Evolutionary conservation across 768 basidiomycete genomes (phyloP).

Genomic region (Termitomyces sp.): DNA sequence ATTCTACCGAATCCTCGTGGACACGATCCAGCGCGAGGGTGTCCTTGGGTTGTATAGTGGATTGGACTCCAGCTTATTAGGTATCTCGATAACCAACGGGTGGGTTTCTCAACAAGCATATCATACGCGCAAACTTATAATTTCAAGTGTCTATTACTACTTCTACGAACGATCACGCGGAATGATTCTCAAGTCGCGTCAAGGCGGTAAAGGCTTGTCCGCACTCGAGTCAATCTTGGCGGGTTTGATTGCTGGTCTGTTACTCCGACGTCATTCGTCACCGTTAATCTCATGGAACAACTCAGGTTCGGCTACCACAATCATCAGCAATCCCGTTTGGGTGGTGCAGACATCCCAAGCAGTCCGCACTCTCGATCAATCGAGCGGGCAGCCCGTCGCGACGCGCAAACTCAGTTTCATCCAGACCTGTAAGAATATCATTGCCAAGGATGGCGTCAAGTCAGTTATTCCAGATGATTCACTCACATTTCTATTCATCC

Average conservation of each 20-base stretch:
- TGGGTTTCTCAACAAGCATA: constrained; percentile 22
- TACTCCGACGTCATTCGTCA: neutral
- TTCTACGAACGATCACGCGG: constrained; percentile 75
- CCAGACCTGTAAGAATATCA: constrained; percentile 63
- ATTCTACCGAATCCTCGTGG: constrained; percentile 57
- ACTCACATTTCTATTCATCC: neutral
- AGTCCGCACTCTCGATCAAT: constrained; percentile 45
- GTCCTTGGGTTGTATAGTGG: constrained; percentile 83
- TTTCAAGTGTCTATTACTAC: constrained; percentile 81
- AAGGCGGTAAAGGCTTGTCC: constrained; percentile 62
- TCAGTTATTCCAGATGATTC: constrained; percentile 14
- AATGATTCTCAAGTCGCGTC: constrained; percentile 46
- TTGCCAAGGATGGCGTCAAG: constrained; percentile 64
- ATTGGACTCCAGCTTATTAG: constrained; percentile 76
- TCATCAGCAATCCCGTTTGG: constrained; percentile 95
- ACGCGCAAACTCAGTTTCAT: constrained; percentile 51
- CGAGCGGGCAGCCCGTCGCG: constrained; percentile 22
- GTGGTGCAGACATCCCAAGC: constrained; percentile 91
- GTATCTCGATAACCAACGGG: constrained; percentile 93
- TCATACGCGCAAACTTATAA: neutral
- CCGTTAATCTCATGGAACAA: neutral
- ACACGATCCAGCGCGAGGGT: constrained; percentile 83
- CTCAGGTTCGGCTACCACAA: constrained; percentile 82
- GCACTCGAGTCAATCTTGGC: constrained; percentile 89
- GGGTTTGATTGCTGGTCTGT: constrained; percentile 77